Evolutionary conservation across 371 early-diverging fungal genomes (phyloP).

Genomic region (Mycotypha africana): DNA sequence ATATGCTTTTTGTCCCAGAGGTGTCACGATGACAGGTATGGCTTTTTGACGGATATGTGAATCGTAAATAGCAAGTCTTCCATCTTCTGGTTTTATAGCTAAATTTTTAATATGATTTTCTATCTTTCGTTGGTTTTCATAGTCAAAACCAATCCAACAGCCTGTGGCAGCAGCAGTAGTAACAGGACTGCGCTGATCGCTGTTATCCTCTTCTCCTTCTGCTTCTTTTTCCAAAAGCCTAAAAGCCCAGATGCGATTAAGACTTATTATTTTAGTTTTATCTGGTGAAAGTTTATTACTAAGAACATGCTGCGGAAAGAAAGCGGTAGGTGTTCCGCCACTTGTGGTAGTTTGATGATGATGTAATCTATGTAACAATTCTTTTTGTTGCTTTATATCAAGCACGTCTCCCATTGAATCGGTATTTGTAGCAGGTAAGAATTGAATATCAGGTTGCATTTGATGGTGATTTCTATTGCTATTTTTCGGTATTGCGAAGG

Average conservation of each 20-base stretch:
- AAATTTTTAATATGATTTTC: slow-evolving; percentile 3
- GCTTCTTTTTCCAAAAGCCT: slow-evolving; percentile 1
- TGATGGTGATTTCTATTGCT: too few species aligned
- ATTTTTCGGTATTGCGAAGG: too few species aligned
- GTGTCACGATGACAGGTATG: slow-evolving; percentile 22
- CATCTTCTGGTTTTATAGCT: slow-evolving; percentile 7
- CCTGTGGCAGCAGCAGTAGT: neutral
- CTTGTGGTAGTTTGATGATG: neutral
- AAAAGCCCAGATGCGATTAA: slow-evolving; percentile 32
- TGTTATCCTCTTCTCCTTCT: too few species aligned
- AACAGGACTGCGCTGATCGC: too few species aligned
- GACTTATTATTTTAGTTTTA: slow-evolving; percentile 9
- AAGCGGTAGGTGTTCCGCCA: neutral
- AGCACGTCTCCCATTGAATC: slow-evolving; percentile 14
- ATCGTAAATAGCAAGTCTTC: slow-evolving; percentile 22
- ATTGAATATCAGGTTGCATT: slow-evolving; percentile 8
- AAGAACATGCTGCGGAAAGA: too few species aligned
- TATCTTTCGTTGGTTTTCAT: slow-evolving; percentile 20
- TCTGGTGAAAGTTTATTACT: slow-evolving; percentile 1
- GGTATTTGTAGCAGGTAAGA: slow-evolving; percentile 2
- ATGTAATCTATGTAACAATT: slow-evolving; percentile 4
- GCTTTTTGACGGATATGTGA: slow-evolving; percentile 25
- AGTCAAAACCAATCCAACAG: slow-evolving; percentile 32
- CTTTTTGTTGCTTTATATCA: slow-evolving; percentile 11
- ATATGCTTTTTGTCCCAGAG: slow-evolving; percentile 14